Percentiles rank a stretch among this genome's conserved stretches.
These are phyloP conservation scores for Peltaster fructicola DNA, from an alignment of 2,329 filamentous ascomycete genomes.

Conservation along the genomic window DNA sequence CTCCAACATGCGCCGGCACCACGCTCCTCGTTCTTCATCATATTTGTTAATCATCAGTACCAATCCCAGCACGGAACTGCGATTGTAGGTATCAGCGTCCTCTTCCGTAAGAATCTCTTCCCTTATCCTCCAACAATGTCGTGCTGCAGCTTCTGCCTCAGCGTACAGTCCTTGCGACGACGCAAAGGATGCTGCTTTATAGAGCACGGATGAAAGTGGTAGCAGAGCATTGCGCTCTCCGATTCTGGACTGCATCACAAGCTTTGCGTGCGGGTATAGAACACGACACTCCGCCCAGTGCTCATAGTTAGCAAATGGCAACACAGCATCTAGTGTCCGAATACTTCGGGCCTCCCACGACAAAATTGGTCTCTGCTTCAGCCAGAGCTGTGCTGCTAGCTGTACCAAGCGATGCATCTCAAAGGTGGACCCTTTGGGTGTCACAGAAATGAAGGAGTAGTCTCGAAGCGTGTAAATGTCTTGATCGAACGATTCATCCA, in stretches of 20 bases:
- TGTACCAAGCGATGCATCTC: conserved; percentile 20
- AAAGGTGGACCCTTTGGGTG: conserved; percentile 1
- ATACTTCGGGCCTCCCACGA: conserved; percentile 12
- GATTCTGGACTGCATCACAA: conserved; percentile 5
- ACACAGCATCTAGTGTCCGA: conserved; percentile 8
- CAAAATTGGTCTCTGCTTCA: too few relatives aligned
- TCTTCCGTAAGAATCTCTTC: conserved; percentile 9
- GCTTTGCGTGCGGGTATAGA: conserved; percentile 17
- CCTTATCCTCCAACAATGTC: conserved; percentile 10
- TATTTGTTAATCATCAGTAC: conserved; percentile 1
- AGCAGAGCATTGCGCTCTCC: too few relatives aligned
- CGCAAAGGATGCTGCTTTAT: too few relatives aligned
- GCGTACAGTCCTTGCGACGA: too few relatives aligned
- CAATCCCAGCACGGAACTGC: conserved; percentile 2
- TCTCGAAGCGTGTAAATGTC: conserved; percentile 4
- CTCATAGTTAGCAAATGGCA: conserved; percentile 2
- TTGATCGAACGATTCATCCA: too few relatives aligned
- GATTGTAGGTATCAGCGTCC: conserved; percentile 2
- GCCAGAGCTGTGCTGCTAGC: conserved; percentile 20
- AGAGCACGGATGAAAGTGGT: too few relatives aligned
- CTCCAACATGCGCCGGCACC: conserved; percentile 1
- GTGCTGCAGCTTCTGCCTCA: too few relatives aligned
- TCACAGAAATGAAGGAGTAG: conserved; percentile 5
- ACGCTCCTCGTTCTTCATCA: background rate
- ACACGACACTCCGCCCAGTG: conserved; percentile 10